Evolutionary conservation across 2,329 filamentous ascomycete species (phyloP).

Genomic region (Phialocephala sp.): DNA sequence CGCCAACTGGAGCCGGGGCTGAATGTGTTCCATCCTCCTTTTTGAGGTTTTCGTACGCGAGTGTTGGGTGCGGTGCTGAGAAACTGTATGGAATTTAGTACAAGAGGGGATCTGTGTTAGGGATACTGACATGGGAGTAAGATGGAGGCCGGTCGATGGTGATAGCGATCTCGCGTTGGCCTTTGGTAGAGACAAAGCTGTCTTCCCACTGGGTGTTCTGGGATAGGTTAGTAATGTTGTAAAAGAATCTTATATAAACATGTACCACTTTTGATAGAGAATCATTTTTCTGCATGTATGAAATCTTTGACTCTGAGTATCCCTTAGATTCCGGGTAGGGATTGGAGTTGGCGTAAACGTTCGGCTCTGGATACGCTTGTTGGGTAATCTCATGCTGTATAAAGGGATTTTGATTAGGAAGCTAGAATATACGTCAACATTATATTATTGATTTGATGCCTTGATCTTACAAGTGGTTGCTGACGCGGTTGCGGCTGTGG

Average conservation of each 20-base stretch:
- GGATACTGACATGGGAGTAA: constrained; percentile 6
- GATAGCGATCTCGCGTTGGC: background rate
- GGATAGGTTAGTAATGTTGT: background rate
- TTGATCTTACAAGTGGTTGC: background rate
- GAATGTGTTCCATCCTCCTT: constrained; percentile 7
- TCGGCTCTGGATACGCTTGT: background rate
- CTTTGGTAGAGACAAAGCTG: background rate
- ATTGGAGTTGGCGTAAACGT: background rate
- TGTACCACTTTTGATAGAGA: constrained; percentile 12
- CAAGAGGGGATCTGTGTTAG: background rate
- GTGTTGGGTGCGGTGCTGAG: constrained; percentile 3
- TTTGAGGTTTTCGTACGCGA: constrained; percentile 12
- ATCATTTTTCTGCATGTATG: constrained; percentile 1
- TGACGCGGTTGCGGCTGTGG: background rate
- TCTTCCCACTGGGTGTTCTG: background rate
- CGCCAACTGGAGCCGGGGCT: constrained; percentile 5
- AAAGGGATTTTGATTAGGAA: background rate
- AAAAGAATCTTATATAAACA: background rate
- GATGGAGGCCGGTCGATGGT: constrained; percentile 3
- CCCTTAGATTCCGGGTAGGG: background rate
- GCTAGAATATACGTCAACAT: background rate
- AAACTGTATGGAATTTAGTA: background rate
- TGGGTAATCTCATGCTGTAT: background rate
- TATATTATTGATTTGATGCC: background rate
- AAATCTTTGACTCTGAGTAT: constrained; percentile 2